A percentile compares a stretch with the other conserved stretches of the same genome.
These are phyloP conservation scores for Mycena galericulata DNA, from an alignment of 768 basidiomycete species.

Conservation along the genomic window DNA sequence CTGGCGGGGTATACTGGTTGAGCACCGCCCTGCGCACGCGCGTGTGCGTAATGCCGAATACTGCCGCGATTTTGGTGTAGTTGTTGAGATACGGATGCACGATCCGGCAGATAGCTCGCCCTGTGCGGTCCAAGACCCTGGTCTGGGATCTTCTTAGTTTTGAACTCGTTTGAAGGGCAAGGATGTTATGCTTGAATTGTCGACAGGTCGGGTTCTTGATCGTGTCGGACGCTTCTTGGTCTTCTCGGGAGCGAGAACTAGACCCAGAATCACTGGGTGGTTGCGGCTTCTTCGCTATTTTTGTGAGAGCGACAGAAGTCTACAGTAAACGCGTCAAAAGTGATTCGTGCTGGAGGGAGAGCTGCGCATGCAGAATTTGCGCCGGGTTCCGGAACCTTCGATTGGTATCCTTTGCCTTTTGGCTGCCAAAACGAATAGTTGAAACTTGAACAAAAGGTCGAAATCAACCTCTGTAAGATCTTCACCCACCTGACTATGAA, in stretches of 20 bases:
- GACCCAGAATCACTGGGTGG: not conserved
- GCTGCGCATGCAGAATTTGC: too few relatives aligned
- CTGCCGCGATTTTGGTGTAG: slow-evolving; percentile 12
- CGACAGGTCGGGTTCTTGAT: slow-evolving; percentile 11
- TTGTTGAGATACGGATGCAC: slow-evolving; percentile 7
- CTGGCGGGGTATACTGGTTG: not conserved
- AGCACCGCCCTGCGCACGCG: slow-evolving; percentile 13
- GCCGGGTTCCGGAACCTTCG: too few relatives aligned
- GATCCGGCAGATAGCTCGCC: slow-evolving; percentile 24
- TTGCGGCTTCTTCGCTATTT: not conserved
- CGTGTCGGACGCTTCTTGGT: too few relatives aligned
- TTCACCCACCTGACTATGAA: too few relatives aligned
- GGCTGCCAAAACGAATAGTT: too few relatives aligned
- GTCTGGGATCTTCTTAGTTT: not conserved
- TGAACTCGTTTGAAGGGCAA: not conserved
- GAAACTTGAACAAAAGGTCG: too few relatives aligned
- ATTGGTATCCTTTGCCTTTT: too few relatives aligned
- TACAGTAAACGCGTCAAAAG: too few relatives aligned
- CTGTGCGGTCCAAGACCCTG: slow-evolving; percentile 10
- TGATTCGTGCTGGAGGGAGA: too few relatives aligned
- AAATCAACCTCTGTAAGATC: too few relatives aligned
- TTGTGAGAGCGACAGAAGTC: not conserved
- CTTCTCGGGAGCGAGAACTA: too few relatives aligned
- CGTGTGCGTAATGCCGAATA: slow-evolving; percentile 5
- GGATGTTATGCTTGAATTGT: slow-evolving; percentile 3